Evolutionary conservation across 306 rosid genomes (phyloP), one percentile per base, ranked within the genome.

Genomic region (Medicago arabica): DNA sequence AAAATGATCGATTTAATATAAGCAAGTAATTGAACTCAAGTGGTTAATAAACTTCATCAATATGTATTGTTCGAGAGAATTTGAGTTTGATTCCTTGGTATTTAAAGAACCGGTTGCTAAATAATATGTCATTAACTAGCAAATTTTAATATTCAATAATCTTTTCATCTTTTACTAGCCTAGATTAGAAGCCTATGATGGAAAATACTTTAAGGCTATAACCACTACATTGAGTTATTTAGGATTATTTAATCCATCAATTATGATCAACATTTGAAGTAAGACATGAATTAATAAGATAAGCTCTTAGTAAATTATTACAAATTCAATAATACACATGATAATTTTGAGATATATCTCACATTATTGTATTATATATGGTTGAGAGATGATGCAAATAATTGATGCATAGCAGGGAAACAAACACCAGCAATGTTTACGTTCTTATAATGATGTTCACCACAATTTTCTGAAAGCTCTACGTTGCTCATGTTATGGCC

Each of bases 351-450:
- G 38, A 67, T 31, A 71, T 71, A 70, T 71, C 15, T 43, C 78
- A n/a, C 15, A 81, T 19, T 70, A 77, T 21, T 77, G 67, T 61
- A 19, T 38, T 28, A 61, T 84, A 19, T 18, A 54, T 54, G 81
- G 39, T 61, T 51, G 59, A 34, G 7, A 54, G 6, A 21, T 58
- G 41, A 60, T 13, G 18, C 19, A 60, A 60, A 60, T 60, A 13
- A 7, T 60, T 60, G 67, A 60, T 14, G 19, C 41, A 60, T 28
- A 82, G 53, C 79, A 64, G 47, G 71, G 75, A 74, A 84, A 55
- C 83, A 75, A 43, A 46, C 16, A 57, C 49, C 76, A 81, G 58
- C 40, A 78, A 82, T 72, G 81, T 81, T 72, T 61, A 75, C 51
- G 38, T 73, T 66, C 66, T 76, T 51, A 28, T 8, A 3, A 49